Percentiles rank a stretch among this genome's conserved stretches.
These are phyloP conservation scores for Phytophthora cryptogea DNA, from an alignment of 352 stramenopile species.

Conservation along the genomic window DNA sequence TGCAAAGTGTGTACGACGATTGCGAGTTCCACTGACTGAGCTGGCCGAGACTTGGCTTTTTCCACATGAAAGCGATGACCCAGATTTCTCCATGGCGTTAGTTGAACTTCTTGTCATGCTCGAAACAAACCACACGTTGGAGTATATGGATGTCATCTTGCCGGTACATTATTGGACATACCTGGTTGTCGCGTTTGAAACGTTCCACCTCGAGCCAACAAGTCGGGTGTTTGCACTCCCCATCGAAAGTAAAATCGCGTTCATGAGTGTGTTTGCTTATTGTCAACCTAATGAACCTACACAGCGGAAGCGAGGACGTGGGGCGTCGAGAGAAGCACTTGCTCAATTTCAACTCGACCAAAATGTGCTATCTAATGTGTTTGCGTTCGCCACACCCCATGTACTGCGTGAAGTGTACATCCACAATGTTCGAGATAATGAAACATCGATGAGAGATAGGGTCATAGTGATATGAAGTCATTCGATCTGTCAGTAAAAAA, in stretches of 20 bases:
- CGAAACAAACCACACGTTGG: constrained; percentile 8
- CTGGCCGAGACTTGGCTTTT: too few species aligned
- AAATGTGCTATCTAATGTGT: too few species aligned
- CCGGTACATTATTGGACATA: constrained; percentile 14
- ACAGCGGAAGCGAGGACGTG: too few species aligned
- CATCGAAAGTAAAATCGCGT: neutral
- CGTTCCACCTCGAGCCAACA: constrained; percentile 16
- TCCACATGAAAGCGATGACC: neutral
- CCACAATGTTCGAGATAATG: too few species aligned
- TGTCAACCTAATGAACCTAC: too few species aligned
- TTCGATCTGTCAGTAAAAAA: too few species aligned
- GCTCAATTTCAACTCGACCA: too few species aligned
- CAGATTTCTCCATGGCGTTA: constrained; percentile 15
- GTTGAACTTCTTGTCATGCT: constrained; percentile 17
- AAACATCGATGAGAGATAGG: too few species aligned
- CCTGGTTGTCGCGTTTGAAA: constrained; percentile 9
- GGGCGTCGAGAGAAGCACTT: too few species aligned
- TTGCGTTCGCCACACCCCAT: too few species aligned
- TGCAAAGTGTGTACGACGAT: constrained; percentile 16
- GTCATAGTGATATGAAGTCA: too few species aligned
- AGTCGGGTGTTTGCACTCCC: neutral
- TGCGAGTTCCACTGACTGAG: constrained; percentile 19
- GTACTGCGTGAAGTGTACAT: too few species aligned
- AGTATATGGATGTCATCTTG: constrained; percentile 23
- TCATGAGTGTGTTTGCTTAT: neutral